Evolutionary conservation across 495 filamentous ascomycete genomes (phyloP), one percentile per base, ranked within the genome.

Genomic region (Penicillium cosmopolitanum): DNA sequence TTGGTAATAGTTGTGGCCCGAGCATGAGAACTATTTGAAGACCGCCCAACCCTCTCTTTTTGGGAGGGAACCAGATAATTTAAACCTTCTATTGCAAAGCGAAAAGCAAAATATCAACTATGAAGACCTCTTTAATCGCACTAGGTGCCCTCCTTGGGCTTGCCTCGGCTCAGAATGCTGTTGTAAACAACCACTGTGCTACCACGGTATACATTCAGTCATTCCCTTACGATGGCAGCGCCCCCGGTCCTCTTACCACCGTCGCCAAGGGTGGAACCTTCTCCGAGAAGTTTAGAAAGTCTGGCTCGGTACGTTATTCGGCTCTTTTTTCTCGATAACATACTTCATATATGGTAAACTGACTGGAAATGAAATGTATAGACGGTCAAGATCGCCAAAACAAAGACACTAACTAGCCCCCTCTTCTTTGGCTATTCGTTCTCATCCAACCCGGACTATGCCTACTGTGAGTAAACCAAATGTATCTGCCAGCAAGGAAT

Each of bases 361-460:
- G 5, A 31, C 28, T 9, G 28, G 28, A 31, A 31, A 31, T 31
- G 36, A 35, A 19, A 57, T 31, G 58, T 23, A 53, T 18, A 71
- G 68, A 71, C 66, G 38, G 44, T 71, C 21, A 71, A 71, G 57
- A 71, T 71, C 23, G 58, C 63, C 44, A 66, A 63, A 51, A 62
- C 66, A 48, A 71, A 71, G 55, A 71, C 68, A 25, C 57, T 71
- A 18, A 19, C 38, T 40, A 56, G 16, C 7, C 68, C 66, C 59
- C 63, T 69, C 54, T 71, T 71, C 59, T 71, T 71, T 61, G 66
- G 66, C 51, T 71, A 71, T 55, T 71, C 68, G 15, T 67, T 71
- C 59, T 63, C 60, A 4, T 65, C 63, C 12, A 66, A 62, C 53
- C 68, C 68, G 4, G 59, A 71, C 63, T 71, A 71, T 44, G 66